Conservation (phyloP, 2,329 filamentous ascomycete species). For the Graphilbum ipis-grandicollis region DNA sequence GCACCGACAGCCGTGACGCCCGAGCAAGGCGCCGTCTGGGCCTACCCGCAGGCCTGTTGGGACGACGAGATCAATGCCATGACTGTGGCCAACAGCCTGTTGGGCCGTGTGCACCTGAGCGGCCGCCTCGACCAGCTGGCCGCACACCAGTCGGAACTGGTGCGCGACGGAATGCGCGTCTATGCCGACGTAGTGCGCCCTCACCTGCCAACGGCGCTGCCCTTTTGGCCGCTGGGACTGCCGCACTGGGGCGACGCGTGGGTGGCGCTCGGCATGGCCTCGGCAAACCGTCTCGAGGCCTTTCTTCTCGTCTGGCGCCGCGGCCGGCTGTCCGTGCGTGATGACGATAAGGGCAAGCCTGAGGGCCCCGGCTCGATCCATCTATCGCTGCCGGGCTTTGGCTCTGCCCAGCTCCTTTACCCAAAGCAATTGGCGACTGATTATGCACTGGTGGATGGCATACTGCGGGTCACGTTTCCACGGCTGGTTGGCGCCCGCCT, state of each 20-base stretch:
- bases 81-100: slow-evolving; percentile 17
- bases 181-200: slow-evolving; percentile 12
- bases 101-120: slow-evolving; percentile 16
- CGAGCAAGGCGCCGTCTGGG: slow-evolving; percentile 18
- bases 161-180: slow-evolving; percentile 15
- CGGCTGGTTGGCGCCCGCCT: not conserved
- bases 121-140: slow-evolving; percentile 13
- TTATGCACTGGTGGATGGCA: not conserved
- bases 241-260: slow-evolving; percentile 16
- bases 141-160: slow-evolving; percentile 10
- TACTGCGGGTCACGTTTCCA: not conserved
- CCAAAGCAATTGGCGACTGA: not conserved
- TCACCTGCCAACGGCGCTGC: slow-evolving; percentile 9
- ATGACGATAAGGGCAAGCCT: no score
- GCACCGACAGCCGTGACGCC: slow-evolving; percentile 17
- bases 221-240: slow-evolving; percentile 17
- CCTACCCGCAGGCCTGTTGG: slow-evolving; percentile 18
- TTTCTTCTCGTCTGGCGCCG: not conserved
- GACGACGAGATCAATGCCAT: slow-evolving; percentile 17
- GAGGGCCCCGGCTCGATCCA: no score
- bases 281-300: not conserved
- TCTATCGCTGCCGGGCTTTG: not conserved
- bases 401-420: not conserved
- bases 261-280: slow-evolving; percentile 13
- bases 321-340: no score